Conservation (phyloP, 257 asterid genomes). For the Solanum verrucosum region DNA sequence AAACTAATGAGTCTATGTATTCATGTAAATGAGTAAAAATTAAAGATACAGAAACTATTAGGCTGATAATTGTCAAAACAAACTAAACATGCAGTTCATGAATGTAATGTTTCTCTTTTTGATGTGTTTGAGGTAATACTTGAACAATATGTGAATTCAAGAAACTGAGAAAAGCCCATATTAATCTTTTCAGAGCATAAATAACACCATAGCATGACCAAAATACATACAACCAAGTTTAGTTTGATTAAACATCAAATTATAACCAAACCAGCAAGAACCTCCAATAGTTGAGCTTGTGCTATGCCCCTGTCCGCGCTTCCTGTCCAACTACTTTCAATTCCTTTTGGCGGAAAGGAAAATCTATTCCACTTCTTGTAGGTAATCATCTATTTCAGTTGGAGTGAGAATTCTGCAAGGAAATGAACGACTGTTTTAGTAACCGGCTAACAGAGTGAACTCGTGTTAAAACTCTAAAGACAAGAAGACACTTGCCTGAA, state of each 20-base stretch:
- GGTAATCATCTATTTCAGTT: conserved; percentile 94
- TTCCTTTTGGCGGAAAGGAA: not conserved
- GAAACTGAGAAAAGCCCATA: not conserved
- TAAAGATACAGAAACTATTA: too few relatives aligned
- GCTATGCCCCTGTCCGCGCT: not conserved
- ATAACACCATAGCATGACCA: not conserved
- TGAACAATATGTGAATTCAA: not conserved
- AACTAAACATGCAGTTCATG: too few relatives aligned
- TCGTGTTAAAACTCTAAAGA: too few relatives aligned
- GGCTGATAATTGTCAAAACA: too few relatives aligned
- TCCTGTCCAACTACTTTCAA: not conserved
- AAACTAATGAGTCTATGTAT: too few relatives aligned
- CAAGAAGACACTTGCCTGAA: too few relatives aligned
- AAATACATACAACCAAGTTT: not conserved
- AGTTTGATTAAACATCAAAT: not conserved
- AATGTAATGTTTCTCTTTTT: not conserved
- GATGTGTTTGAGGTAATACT: not conserved
- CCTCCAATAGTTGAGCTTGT: not conserved
- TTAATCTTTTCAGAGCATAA: not conserved
- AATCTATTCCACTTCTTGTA: conserved; percentile 79
- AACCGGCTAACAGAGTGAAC: too few relatives aligned
- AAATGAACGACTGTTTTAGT: too few relatives aligned
- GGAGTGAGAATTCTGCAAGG: conserved; percentile 80
- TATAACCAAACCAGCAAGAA: not conserved
- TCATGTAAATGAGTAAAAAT: too few relatives aligned